Conservation (phyloP, 2,329 filamentous ascomycete species). For the Cladosporium sp. region DNA sequence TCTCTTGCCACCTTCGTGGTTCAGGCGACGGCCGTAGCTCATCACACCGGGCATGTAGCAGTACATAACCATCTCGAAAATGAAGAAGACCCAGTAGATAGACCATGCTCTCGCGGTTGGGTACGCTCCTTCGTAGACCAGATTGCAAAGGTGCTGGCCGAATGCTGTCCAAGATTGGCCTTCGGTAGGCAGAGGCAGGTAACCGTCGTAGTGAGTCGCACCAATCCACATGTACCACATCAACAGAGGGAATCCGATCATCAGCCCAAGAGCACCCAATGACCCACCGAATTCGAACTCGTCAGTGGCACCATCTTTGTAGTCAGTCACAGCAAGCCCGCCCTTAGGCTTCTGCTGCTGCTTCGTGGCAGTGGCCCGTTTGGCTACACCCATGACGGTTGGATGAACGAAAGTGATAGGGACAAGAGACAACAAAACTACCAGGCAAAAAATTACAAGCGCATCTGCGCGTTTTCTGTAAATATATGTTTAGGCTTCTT, state of each 20-base stretch:
- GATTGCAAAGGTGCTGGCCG: constrained; percentile 64
- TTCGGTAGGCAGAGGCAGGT: constrained; percentile 60
- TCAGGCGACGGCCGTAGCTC: constrained; percentile 82
- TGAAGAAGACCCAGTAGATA: constrained; percentile 92
- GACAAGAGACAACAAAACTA: neutral
- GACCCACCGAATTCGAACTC: constrained; percentile 84
- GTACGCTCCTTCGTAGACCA: constrained; percentile 82
- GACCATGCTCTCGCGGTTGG: constrained; percentile 80
- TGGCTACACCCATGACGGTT: neutral
- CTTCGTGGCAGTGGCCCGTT: neutral
- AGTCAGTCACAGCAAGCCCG: constrained; percentile 27
- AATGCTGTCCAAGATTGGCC: constrained; percentile 64
- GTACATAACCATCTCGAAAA: constrained; percentile 82
- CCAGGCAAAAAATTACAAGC: neutral
- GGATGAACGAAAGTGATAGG: too few species aligned
- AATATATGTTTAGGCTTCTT: neutral
- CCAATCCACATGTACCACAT: constrained; percentile 99
- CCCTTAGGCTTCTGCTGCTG: constrained; percentile 16
- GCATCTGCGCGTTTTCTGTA: neutral
- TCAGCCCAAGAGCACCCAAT: constrained; percentile 74
- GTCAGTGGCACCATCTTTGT: constrained; percentile 43
- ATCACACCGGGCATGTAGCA: constrained; percentile 83
- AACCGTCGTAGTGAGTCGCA: constrained; percentile 85
- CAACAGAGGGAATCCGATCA: constrained; percentile 86
- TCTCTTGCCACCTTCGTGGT: constrained; percentile 79